A percentile compares a stretch with the other conserved stretches of the same genome.
Evolutionary conservation across 2,329 filamentous ascomycete species (phyloP).

Genomic region (Alternaria infectoria): DNA sequence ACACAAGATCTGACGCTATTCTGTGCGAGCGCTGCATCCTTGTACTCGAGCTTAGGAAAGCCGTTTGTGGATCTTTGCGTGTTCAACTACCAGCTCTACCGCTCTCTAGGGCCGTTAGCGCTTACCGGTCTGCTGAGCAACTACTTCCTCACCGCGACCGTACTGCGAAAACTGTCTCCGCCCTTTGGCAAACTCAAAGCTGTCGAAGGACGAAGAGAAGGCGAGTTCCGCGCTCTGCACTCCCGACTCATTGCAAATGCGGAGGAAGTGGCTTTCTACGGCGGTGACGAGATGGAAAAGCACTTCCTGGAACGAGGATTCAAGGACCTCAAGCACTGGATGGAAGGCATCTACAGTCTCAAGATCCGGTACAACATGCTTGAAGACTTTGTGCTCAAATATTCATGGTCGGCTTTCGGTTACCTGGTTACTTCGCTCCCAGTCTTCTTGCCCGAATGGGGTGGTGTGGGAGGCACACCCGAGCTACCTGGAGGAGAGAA

Average conservation of each 20-base stretch:
- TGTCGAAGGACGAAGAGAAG: constrained; percentile 92
- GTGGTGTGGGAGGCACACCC: constrained; percentile 75
- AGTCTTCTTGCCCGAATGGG: constrained; percentile 93
- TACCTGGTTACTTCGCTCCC: constrained; percentile 93
- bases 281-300: constrained; percentile 93
- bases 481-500: constrained; percentile 63
- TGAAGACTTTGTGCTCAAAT: constrained; percentile 97
- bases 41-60: constrained; percentile 98
- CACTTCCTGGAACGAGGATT: constrained; percentile 91
- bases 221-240: constrained; percentile 91
- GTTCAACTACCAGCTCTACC: constrained; percentile 97
- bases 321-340: constrained; percentile 90
- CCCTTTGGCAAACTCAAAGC: constrained; percentile 97
- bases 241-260: constrained; percentile 93
- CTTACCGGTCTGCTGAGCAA: constrained; percentile 86
- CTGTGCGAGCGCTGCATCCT: constrained; percentile 86
- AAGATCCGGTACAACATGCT: constrained; percentile 99
- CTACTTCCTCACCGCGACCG: constrained; percentile 91
- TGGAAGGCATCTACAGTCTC: constrained; percentile 97
- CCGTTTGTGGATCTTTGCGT: constrained; percentile 96
- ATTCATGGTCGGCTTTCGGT: constrained; percentile 97
- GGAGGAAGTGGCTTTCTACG: constrained; percentile 97
- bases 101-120: constrained; percentile 86
- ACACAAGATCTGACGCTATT: constrained; percentile 96
- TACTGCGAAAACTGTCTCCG: constrained; percentile 85